Evolutionary conservation across 192 early-diverging fungal genomes (phyloP), one percentile per base, ranked within the genome.

Genomic region (Podila horticola): DNA sequence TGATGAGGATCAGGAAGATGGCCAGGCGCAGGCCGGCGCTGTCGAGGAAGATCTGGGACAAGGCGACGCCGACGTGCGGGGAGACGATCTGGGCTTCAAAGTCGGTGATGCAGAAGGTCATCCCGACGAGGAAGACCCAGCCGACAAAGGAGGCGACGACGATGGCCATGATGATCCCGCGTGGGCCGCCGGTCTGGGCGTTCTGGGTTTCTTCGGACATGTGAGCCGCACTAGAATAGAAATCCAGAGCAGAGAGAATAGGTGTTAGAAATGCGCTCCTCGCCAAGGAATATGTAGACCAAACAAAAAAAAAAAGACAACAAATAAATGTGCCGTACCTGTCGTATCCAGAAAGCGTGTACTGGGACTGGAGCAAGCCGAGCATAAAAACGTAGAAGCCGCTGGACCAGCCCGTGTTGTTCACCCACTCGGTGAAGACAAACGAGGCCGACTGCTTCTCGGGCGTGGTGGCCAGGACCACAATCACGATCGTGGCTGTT

Each of bases 131-230:
- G 61, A 89, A 87, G 8, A 84, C 20, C 64, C 85, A 85, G 33
- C 88, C 88, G 26, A 86, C 58, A 6, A 70, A 67, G 51, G 74
- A 68, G 13, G 88, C 79, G 8, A 67, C 69, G 17, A 86, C 58
- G 29, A 81, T 81, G 13, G 88, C 79, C 2, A 75, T 55, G 24
- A 89, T 71, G 36, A 89, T 85, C 12, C 86, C 88, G 62, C 72
- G 75, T 12, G 88, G 84, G 20, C 86, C 85, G 4, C 86, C 86
- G 5, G 58, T 63, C 63, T 89, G 84, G 28, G 88, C 86, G 45
- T 85, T 79, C 34, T 88, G 76, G 31, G 88, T 89, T 55, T 89
- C 88, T 50, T 90, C 88, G 6, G 86, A 84, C 87, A 88, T 81
- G 26, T 81, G 77, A 0, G 77, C 77, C 15, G 77, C 77, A 31